Evolutionary conservation across 2,329 filamentous ascomycete species (phyloP), one percentile per base, ranked within the genome.

Genomic region (Aspergillus quadrilineatus): DNA sequence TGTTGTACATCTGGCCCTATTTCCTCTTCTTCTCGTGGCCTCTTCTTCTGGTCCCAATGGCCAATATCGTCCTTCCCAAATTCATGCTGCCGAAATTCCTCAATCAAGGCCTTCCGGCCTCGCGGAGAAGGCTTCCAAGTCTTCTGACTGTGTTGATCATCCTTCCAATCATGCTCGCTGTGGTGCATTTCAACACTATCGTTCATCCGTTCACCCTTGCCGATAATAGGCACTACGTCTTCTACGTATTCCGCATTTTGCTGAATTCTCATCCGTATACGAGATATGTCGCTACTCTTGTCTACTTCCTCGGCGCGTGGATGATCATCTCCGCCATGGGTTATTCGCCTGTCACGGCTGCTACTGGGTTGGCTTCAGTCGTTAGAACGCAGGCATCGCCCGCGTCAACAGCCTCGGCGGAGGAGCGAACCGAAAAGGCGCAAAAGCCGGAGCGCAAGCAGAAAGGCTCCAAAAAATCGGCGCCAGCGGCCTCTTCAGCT

Each of bases 201-300:
- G 84, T 97, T 43, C 94, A 99, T 69, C 93, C 94, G 0, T 99
- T 97, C 71, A 96, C 92, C 0, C 82, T 97, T 0, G 94, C 94
- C 34, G 94, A 99, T 73, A 99, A 99, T 73, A 82, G 94, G 2
- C 94, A 99, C 73, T 99, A 96, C 77, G 88, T 96, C 72, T 99
- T 99, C 74, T 99, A 99, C 76, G 80, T 96, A 58, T 99, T 99
- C 79, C 87, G 92, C 1, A 85, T 92, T 67, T 87, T 89, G 5
- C 87, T 97, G 37, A 82, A 89, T 2, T 81, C 81, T 5, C 83
- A 89, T 42, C 77, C 80, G 1, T 74, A 78, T 15, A 74, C 90
- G 50, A 87, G 87, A 36, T 92, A 91, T 65, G 73, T 82, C 0
- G 85, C 89, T 1, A 82, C 88, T 0, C 79, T 87, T 0, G 76